phyloP scores from a whole-genome alignment of 257 asterid species.

The Cruciata laevipes region DNA sequence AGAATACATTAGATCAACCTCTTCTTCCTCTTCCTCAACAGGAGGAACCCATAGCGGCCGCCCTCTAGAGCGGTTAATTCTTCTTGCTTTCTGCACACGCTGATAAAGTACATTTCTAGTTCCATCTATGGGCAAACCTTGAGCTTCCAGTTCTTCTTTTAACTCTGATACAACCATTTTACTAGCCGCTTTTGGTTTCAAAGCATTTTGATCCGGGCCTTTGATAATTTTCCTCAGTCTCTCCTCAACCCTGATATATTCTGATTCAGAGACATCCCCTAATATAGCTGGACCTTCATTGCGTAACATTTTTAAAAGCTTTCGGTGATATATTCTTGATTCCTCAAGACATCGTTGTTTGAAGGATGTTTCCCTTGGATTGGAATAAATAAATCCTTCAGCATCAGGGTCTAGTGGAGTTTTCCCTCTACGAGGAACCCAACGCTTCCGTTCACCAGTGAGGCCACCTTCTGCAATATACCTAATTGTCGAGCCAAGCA shows the following conservation, averaged over 20 bases:
- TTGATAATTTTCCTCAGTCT: slow-evolving; percentile 80
- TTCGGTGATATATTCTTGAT: slow-evolving; percentile 68
- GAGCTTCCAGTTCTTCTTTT: slow-evolving; percentile 96
- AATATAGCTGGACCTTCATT: slow-evolving; percentile 84
- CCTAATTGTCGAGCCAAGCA: slow-evolving; percentile 45
- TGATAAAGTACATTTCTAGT: slow-evolving; percentile 95
- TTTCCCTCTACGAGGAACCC: slow-evolving; percentile 98
- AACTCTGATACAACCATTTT: slow-evolving; percentile 91
- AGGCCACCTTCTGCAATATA: slow-evolving; percentile 95
- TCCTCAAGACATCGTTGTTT: slow-evolving; percentile 95
- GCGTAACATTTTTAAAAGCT: slow-evolving; percentile 67
- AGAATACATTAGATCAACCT: slow-evolving; percentile 39
- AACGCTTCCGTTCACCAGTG: slow-evolving; percentile 91
- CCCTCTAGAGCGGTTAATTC: slow-evolving; percentile 97
- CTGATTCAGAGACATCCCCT: slow-evolving; percentile 77
- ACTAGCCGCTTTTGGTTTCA: slow-evolving; percentile 99
- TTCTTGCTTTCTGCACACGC: slow-evolving; percentile 98
- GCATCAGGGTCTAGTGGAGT: slow-evolving; percentile 97
- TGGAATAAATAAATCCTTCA: slow-evolving; percentile 77
- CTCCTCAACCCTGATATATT: slow-evolving; percentile 79
- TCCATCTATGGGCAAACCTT: slow-evolving; percentile 93
- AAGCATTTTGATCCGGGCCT: slow-evolving; percentile 74
- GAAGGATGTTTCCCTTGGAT: slow-evolving; percentile 92
- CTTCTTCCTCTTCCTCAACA: slow-evolving; percentile 95
- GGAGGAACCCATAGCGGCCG: slow-evolving; percentile 99